A percentile compares a stretch with the other conserved stretches of the same genome.
These are phyloP conservation scores for Flaveria sonorensis DNA, from an alignment of 129 eudicot genomes.

Conservation along the genomic window DNA sequence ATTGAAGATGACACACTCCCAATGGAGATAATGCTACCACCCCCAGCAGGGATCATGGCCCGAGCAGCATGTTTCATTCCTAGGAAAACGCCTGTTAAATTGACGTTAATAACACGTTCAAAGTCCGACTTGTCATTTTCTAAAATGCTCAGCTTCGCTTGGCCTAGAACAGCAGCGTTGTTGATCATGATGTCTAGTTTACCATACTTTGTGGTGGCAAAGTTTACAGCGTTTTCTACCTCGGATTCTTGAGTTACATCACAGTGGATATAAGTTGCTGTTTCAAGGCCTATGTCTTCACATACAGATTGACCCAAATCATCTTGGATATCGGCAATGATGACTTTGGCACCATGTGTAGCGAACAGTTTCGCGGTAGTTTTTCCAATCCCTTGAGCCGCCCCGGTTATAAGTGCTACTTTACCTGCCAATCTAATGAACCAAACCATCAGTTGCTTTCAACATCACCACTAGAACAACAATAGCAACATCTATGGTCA, in stretches of 20 bases:
- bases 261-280: conserved; percentile 32
- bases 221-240: conserved; percentile 22
- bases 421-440: conserved; percentile 39
- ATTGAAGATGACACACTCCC: conserved; percentile 31
- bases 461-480: not conserved
- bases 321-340: conserved; percentile 44
- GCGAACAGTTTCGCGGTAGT: conserved; percentile 28
- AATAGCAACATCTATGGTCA: no score
- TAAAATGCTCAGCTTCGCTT: conserved; percentile 25
- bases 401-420: conserved; percentile 44
- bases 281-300: conserved; percentile 23
- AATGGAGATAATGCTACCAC: conserved; percentile 32
- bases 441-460: not conserved
- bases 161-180: conserved; percentile 34
- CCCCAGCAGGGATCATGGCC: conserved; percentile 20
- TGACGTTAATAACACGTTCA: conserved; percentile 25
- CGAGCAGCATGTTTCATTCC: conserved; percentile 37
- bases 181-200: conserved; percentile 43
- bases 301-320: conserved; percentile 34
- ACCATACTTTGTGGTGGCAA: conserved; percentile 21
- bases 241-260: conserved; percentile 34
- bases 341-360: conserved; percentile 45
- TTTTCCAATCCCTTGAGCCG: conserved; percentile 43
- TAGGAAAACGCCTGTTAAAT: conserved; percentile 28
- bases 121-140: conserved; percentile 20